phyloP scores from a whole-genome alignment of 306 rosid genomes.

The Dalbergia cochinchinensis region DNA sequence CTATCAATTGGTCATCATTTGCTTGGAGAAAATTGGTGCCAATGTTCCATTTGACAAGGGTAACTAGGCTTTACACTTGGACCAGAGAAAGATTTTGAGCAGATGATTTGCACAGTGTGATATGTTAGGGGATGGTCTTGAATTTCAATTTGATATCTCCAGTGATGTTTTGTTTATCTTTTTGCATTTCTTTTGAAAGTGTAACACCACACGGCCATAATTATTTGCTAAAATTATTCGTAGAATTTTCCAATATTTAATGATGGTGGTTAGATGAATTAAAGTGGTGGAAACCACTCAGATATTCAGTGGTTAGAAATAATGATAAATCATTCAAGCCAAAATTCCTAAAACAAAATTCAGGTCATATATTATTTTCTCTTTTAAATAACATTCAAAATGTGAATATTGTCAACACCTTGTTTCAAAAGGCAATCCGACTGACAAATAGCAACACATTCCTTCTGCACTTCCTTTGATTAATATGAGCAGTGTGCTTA shows the following conservation, averaged over 20 bases:
- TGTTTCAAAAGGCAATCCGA: neutral
- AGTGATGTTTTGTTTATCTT: neutral
- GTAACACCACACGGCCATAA: neutral
- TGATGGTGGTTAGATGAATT: neutral
- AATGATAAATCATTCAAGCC: neutral
- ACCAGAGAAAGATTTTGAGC: neutral
- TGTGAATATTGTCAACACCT: neutral
- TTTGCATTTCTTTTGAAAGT: neutral
- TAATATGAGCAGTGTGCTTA: slow-evolving; percentile 24
- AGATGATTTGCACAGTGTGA: slow-evolving; percentile 8
- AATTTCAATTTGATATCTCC: neutral
- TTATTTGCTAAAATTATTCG: neutral
- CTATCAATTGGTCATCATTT: slow-evolving; percentile 13
- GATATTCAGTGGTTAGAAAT: neutral
- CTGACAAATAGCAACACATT: neutral
- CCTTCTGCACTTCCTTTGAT: neutral
- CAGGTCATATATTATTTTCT: neutral
- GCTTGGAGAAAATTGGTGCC: neutral
- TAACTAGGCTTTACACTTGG: neutral
- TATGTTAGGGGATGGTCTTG: neutral
- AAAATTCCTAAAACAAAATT: neutral
- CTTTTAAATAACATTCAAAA: neutral
- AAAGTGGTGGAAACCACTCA: neutral
- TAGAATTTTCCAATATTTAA: neutral
- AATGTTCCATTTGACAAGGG: neutral